These are phyloP conservation scores for Rhynchosporium secalis DNA, from an alignment of 2,329 filamentous ascomycete genomes.

Conservation along the genomic window DNA sequence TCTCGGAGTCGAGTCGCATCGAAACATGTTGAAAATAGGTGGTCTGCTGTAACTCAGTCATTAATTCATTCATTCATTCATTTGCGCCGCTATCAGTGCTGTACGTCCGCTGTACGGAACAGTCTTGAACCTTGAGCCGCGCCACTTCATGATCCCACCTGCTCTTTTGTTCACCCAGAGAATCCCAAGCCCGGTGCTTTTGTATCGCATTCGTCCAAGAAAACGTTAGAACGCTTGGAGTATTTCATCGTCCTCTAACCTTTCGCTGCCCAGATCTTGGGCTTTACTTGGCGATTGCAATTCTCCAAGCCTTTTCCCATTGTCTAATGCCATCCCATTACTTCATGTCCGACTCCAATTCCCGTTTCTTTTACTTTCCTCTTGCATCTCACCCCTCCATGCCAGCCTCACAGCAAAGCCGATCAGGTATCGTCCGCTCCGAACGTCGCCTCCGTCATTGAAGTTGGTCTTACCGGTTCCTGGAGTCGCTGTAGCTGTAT, in stretches of 20 bases:
- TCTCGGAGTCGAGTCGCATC: slow-evolving; percentile 1
- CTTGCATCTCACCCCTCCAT: background rate
- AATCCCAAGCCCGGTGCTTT: slow-evolving; percentile 11
- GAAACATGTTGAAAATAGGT: slow-evolving; percentile 20
- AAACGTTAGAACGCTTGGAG: slow-evolving; percentile 7
- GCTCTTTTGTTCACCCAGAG: slow-evolving; percentile 16
- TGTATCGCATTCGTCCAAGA: slow-evolving; percentile 8
- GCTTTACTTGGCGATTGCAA: slow-evolving; percentile 6
- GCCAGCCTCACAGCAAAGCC: slow-evolving; percentile 13
- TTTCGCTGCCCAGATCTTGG: slow-evolving; percentile 8
- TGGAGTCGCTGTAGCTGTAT: background rate
- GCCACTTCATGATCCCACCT: slow-evolving; percentile 21
- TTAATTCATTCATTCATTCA: background rate
- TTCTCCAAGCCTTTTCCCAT: slow-evolving; percentile 14
- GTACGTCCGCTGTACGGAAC: background rate
- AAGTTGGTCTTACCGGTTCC: background rate
- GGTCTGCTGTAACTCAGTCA: background rate
- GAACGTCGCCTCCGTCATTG: background rate
- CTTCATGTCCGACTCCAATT: background rate
- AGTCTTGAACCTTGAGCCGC: slow-evolving; percentile 16
- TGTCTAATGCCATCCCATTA: slow-evolving; percentile 11
- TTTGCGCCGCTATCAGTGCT: no score
- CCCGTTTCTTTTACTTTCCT: slow-evolving; percentile 4
- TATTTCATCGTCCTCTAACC: slow-evolving; percentile 8
- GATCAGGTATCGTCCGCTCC: slow-evolving; percentile 12